These are phyloP conservation scores for Paracoccidioides brasiliensis DNA, from an alignment of 2,329 filamentous ascomycete species.

Conservation along the genomic window DNA sequence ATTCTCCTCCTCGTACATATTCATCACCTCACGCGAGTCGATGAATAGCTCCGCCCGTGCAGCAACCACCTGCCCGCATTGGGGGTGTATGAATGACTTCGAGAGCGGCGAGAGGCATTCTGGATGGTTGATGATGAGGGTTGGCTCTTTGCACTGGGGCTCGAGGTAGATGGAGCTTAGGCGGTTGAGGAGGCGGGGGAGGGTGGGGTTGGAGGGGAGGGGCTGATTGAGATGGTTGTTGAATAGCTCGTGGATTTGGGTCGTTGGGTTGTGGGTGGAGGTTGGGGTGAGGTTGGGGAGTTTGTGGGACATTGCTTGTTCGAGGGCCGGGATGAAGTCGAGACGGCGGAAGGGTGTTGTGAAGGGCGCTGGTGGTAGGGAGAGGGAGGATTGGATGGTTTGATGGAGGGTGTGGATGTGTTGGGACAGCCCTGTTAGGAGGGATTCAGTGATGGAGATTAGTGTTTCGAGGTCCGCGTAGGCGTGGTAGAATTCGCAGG, in stretches of 20 bases:
- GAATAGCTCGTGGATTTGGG: conserved; percentile 46
- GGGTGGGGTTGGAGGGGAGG: conserved; percentile 41
- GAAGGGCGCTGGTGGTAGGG: conserved; percentile 44
- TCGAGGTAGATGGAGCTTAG: conserved; percentile 69
- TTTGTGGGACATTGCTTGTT: conserved; percentile 49
- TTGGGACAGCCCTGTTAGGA: conserved; percentile 49
- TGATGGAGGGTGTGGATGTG: conserved; percentile 37
- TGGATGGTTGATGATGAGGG: conserved; percentile 83
- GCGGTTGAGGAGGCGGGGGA: conserved; percentile 65
- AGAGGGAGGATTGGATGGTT: conserved; percentile 26
- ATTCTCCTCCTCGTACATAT: conserved; percentile 98
- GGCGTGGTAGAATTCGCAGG: conserved; percentile 90
- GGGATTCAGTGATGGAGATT: conserved; percentile 59
- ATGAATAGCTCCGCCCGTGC: conserved; percentile 80
- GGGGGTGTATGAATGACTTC: conserved; percentile 65
- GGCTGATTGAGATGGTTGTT: conserved; percentile 32
- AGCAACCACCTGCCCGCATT: conserved; percentile 57
- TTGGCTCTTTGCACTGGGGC: conserved; percentile 55
- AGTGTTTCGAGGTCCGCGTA: conserved; percentile 65
- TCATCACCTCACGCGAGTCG: conserved; percentile 67
- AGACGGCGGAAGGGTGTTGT: conserved; percentile 47
- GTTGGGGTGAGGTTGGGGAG: conserved; percentile 49
- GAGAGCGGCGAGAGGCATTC: conserved; percentile 82
- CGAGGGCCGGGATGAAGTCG: conserved; percentile 71
- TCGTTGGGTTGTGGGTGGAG: conserved; percentile 38